Conservation (phyloP, 1,284 basidiomycete species). For the Hypsizygus ulmarius region DNA sequence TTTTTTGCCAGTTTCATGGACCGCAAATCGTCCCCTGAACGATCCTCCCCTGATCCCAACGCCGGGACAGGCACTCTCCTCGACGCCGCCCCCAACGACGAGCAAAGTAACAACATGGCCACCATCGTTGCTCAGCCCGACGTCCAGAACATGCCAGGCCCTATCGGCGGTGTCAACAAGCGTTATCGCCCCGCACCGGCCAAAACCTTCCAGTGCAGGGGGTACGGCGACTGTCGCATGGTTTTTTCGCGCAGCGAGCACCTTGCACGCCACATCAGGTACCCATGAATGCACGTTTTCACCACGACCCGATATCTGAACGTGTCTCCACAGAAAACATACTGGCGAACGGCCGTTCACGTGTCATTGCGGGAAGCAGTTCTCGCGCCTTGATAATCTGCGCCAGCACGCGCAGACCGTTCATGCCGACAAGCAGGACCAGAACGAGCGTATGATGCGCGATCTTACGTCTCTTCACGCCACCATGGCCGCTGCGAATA, state of each 20-base stretch:
- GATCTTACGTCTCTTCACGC: slow-evolving; percentile 86
- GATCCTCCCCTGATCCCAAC: slow-evolving; percentile 27
- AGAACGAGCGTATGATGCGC: slow-evolving; percentile 91
- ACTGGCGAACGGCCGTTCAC: slow-evolving; percentile 95
- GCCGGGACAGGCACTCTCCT: slow-evolving; percentile 8
- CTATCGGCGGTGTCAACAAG: slow-evolving; percentile 41
- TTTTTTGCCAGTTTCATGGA: slow-evolving; percentile 27
- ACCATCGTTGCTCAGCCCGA: slow-evolving; percentile 22
- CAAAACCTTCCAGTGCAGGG: slow-evolving; percentile 93
- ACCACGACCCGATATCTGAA: slow-evolving; percentile 1
- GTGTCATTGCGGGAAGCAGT: slow-evolving; percentile 94
- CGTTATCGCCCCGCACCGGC: slow-evolving; percentile 75
- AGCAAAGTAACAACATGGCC: slow-evolving; percentile 22
- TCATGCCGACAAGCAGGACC: slow-evolving; percentile 84
- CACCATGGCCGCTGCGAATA: slow-evolving; percentile 73
- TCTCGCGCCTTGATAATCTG: slow-evolving; percentile 94
- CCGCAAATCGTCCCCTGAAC: slow-evolving; percentile 32
- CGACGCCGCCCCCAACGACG: slow-evolving; percentile 5
- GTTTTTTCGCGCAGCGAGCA: slow-evolving; percentile 95
- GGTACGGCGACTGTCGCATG: slow-evolving; percentile 95
- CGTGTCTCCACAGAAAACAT: slow-evolving; percentile 71
- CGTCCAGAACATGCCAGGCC: slow-evolving; percentile 19
- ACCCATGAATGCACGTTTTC: slow-evolving; percentile 27
- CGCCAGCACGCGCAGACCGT: slow-evolving; percentile 96
- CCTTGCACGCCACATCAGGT: slow-evolving; percentile 93